phyloP scores from a whole-genome alignment of 2,329 filamentous ascomycete genomes.

The Aspergillus ochraceus region DNA sequence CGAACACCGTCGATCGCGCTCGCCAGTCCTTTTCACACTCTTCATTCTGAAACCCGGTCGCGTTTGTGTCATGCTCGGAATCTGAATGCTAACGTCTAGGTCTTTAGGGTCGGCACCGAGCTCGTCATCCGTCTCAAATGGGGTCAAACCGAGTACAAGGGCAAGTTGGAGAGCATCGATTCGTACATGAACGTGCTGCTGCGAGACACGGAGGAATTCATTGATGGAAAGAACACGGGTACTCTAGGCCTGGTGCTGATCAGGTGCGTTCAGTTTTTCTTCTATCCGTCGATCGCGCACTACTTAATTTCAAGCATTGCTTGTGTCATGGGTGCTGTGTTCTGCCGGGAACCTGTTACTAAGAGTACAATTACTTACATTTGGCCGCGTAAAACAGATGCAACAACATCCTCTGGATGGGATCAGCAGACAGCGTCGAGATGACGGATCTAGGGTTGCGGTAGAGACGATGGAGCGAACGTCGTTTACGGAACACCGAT shows the following conservation, averaged over 20 bases:
- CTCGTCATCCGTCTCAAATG: conserved; percentile 94
- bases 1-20: background rate
- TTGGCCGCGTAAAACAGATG: conserved; percentile 58
- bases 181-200: conserved; percentile 99
- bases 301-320: background rate
- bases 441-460: conserved; percentile 45
- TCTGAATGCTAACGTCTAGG: conserved; percentile 12
- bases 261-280: conserved; percentile 55
- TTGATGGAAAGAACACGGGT: conserved; percentile 82
- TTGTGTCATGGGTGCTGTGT: background rate
- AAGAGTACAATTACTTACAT: background rate
- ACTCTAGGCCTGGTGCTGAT: conserved; percentile 89
- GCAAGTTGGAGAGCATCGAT: conserved; percentile 86
- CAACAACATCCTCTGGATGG: conserved; percentile 97
- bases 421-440: conserved; percentile 53
- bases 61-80: background rate
- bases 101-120: conserved; percentile 75
- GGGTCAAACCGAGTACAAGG: conserved; percentile 97
- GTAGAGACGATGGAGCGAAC: conserved; percentile 26
- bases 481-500: conserved; percentile 10
- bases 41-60: background rate
- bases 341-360: background rate
- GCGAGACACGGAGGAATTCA: conserved; percentile 85
- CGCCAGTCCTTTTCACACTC: background rate
- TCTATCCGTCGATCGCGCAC: background rate